These are phyloP conservation scores for Trichophyton schoenleinii DNA, from an alignment of 2,329 filamentous ascomycete species.

Conservation along the genomic window DNA sequence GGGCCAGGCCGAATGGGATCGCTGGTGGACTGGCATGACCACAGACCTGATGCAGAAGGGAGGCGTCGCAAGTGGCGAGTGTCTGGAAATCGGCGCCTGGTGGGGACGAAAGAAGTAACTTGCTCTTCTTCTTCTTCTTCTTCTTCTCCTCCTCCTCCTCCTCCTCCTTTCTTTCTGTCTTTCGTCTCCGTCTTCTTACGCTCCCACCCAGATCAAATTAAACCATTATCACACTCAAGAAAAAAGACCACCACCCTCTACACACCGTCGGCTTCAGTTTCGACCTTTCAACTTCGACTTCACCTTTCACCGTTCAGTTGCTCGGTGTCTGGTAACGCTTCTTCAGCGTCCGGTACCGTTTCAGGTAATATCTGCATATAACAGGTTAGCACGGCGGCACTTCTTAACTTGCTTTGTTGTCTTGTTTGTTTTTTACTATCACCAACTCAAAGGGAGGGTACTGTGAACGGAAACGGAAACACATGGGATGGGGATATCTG, in stretches of 20 bases:
- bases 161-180: too few relatives aligned
- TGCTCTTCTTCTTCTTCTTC: not conserved
- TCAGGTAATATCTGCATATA: slow-evolving; percentile 65
- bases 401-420: not conserved
- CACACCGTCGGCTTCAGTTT: not conserved
- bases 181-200: too few relatives aligned
- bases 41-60: slow-evolving; percentile 66
- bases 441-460: not conserved
- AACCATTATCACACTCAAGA: too few relatives aligned
- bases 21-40: slow-evolving; percentile 81
- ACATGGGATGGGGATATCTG: not conserved
- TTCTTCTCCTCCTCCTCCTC: too few relatives aligned
- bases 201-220: too few relatives aligned
- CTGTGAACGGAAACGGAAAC: not conserved
- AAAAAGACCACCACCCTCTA: not conserved
- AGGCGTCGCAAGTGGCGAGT: slow-evolving; percentile 71
- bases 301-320: slow-evolving; percentile 9
- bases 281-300: not conserved
- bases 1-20: slow-evolving; percentile 82
- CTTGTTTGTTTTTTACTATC: not conserved
- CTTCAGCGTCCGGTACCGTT: slow-evolving; percentile 73
- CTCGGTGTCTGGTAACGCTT: slow-evolving; percentile 56
- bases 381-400: not conserved
- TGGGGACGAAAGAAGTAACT: slow-evolving; percentile 45
- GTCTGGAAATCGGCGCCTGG: slow-evolving; percentile 56